Percentiles rank a stretch among this genome's conserved stretches.
Conservation (phyloP, 2,329 filamentous ascomycete species). For the Fusarium metavorans region DNA sequence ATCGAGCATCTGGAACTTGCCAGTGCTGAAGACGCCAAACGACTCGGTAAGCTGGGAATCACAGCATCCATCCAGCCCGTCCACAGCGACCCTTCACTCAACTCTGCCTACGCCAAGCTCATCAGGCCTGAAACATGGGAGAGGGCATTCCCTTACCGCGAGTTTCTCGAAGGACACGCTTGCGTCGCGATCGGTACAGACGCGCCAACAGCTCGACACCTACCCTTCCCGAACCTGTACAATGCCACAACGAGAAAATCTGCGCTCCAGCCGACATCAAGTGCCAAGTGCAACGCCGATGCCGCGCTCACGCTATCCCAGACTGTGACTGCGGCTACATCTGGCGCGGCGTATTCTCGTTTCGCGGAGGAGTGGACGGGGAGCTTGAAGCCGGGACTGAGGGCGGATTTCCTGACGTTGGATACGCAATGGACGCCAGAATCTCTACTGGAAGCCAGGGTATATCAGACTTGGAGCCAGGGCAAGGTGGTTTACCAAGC, state of each 20-base stretch:
- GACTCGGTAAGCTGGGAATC: conserved; percentile 70
- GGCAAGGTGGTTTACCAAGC: conserved; percentile 3
- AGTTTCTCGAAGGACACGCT: conserved; percentile 68
- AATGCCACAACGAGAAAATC: conserved; percentile 69
- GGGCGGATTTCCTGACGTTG: conserved; percentile 67
- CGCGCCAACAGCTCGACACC: conserved; percentile 68
- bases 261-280: conserved; percentile 59
- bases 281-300: conserved; percentile 62
- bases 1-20: conserved; percentile 76
- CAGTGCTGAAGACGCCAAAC: conserved; percentile 63
- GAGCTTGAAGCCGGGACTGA: conserved; percentile 62
- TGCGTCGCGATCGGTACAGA: conserved; percentile 69
- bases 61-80: conserved; percentile 70
- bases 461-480: conserved; percentile 33
- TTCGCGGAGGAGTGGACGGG: conserved; percentile 68
- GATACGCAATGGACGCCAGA: neutral
- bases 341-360: conserved; percentile 68
- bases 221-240: conserved; percentile 68
- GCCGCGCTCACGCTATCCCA: conserved; percentile 66
- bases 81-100: conserved; percentile 70
- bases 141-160: conserved; percentile 72
- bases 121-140: conserved; percentile 66
- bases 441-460: conserved; percentile 10
- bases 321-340: conserved; percentile 65
- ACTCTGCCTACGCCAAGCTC: conserved; percentile 70